Evolutionary conservation across 768 basidiomycete species (phyloP), one percentile per base, ranked within the genome.

Genomic region (Russula brevipes): DNA sequence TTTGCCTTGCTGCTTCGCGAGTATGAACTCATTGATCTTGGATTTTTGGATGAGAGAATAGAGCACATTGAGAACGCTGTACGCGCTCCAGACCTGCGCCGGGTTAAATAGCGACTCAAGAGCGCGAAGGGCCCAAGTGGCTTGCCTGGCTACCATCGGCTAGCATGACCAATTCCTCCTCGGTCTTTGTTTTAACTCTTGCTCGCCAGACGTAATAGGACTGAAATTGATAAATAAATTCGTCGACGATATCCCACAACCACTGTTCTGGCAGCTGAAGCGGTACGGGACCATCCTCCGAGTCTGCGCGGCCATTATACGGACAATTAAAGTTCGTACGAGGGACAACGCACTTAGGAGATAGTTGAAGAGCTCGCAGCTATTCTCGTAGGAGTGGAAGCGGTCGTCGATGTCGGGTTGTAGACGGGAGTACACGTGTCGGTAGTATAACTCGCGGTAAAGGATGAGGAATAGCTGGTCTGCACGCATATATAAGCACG

Each of bases 21-120:
- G 72, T 63, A 99, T 86, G 75, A 94, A 91, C 73, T 98, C 94
- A 75, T 95, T 94, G 75, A 94, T 91, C 74, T 87, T 87, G 5
- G 90, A 92, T 76, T 98, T 98, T 82, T 98, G 96, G 67, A 99
- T 95, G 69, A 99, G 82, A 19, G 94, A 98, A 79, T 99, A 99
- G 33, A 99, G 82, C 44, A 99, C 96, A 76, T 99, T 98, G 70
- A 99, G 82, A 33, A 98, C 96, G 66, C 91, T 94, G 79, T 99
- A 99, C 55, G 94, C 96, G 70, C 89, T 94, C 97, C 97, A 99
- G 61, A 95, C 88, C 84, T 94, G 68, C 19, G 51, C 17, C 66
- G n/a, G 16, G 46, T 61, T 10, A 58, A 45, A 33, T 33, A 16
- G 10, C 35, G 10, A 54, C 14, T 30, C n/a, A 47, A 35, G 17